Evolutionary conservation across 495 filamentous ascomycete genomes (phyloP), one percentile per base, ranked within the genome.

Genomic region (Neurospora hispaniola): DNA sequence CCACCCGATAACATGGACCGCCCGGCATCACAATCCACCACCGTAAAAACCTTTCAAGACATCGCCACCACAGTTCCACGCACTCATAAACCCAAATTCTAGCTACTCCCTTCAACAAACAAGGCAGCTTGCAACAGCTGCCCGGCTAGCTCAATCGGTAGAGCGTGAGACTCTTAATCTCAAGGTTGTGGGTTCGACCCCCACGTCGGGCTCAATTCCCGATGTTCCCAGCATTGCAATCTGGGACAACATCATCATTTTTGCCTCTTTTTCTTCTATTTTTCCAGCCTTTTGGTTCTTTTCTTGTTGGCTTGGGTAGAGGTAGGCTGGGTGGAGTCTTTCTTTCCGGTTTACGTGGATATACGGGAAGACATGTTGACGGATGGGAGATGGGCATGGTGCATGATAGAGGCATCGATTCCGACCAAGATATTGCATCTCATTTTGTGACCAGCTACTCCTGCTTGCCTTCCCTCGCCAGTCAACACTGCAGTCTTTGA

Each of bases 81-180:
- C 46, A 27, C 11, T 23, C 5, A 23, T 27, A 27, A 1, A 1
- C 20, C 11, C 1, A 27, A 3, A 2, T 14, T 5, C 20, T 4
- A 3, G 1, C 3, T 3, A 0, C 0, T 5, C 20, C 20, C 1
- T 27, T 31, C 48, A 59, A 59, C 10, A 31, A 7, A 12, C 46
- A 59, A 59, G 23, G 48, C 48, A 31, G 46, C 20, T 54, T 23
- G 46, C 46, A 39, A 38, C 35, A 59, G 23, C 48, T 31, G 70
- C 70, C 70, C 70, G 76, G 87, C 86, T 90, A 90, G 88, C 88
- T 90, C 88, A 90, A 89, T 90, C 87, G 87, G 88, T 88, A 89
- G 88, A 90, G 88, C 88, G 88, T 89, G 85, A 88, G 88, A 90
- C 88, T 90, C 88, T 90, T 90, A 89, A 89, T 89, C 88, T 88